Evolutionary conservation across 2,329 filamentous ascomycete species (phyloP), one percentile per base, ranked within the genome.

Genomic region (Venturia effusa): DNA sequence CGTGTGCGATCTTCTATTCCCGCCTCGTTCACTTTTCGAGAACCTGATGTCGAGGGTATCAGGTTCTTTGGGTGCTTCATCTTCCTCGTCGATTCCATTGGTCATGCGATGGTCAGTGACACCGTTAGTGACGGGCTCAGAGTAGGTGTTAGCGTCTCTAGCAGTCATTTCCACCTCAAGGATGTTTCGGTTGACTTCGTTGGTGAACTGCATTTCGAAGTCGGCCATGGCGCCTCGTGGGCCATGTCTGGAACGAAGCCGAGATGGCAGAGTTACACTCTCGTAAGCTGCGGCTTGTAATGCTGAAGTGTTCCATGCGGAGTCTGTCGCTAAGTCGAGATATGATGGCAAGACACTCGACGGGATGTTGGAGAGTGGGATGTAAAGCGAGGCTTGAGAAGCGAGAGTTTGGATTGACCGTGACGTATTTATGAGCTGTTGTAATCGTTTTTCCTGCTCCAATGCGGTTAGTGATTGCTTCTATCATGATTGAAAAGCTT

Each of bases 271-370:
- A 0, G 88, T 90, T 40, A 88, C 84, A 30, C 85, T 90, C 74
- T 97, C 94, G 15, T 96, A 73, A 1, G 88, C 89, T 0, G 89
- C 81, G 17, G 86, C 84, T 66, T 96, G 81, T 17, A 97, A 76
- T 1, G 88, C 92, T 15, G 90, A 88, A 3, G 84, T 84, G 69
- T 95, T 86, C 94, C 94, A 99, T 64, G 81, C 77, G 0, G 89
- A 94, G 8, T 77, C 74, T 11, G 74, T 68, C 69, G 92, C 83
- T 17, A 94, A 68, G 2, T 75, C 75, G 5, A 92, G 73, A 67
- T 84, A 85, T 2, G 73, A 68, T 1, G 88, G 85, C 32, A 88
- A 68, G 8, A 37, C 19, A 10, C 30, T 24, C 27, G 59, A 39
- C n/a, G 51, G 39, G 27, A 41, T 22, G 57, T 41, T 64, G 15